phyloP scores from a whole-genome alignment of 2,329 filamentous ascomycete species.

The Lomentospora prolificans region DNA sequence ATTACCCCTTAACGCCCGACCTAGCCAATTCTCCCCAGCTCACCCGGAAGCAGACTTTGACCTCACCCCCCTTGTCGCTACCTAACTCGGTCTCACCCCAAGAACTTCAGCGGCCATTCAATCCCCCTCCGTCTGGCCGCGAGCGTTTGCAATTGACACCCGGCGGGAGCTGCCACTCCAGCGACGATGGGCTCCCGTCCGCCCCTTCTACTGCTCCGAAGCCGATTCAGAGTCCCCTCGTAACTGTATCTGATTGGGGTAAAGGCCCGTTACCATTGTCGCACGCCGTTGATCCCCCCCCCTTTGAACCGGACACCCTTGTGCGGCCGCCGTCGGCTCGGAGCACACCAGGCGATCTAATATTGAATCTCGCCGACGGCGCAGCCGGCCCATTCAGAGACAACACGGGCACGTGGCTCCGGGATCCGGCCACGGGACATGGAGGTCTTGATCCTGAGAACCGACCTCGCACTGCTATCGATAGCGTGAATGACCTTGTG shows the following conservation, averaged over 20 bases:
- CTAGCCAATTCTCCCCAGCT: slow-evolving; percentile 36
- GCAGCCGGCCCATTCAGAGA: slow-evolving; percentile 24
- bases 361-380: slow-evolving; percentile 17
- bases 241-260: slow-evolving; percentile 48
- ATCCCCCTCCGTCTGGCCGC: slow-evolving; percentile 18
- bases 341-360: slow-evolving; percentile 30
- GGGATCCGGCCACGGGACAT: slow-evolving; percentile 27
- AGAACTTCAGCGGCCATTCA: slow-evolving; percentile 30
- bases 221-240: slow-evolving; percentile 39
- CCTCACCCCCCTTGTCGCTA: slow-evolving; percentile 12
- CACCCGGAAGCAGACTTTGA: background rate
- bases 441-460: slow-evolving; percentile 36
- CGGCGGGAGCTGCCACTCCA: slow-evolving; percentile 38
- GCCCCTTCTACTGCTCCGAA: slow-evolving; percentile 23
- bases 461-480: slow-evolving; percentile 31
- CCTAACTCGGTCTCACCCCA: slow-evolving; percentile 30
- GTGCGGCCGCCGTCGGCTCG: slow-evolving; percentile 22
- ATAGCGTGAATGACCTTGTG: slow-evolving; percentile 39
- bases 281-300: slow-evolving; percentile 29
- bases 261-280: slow-evolving; percentile 26
- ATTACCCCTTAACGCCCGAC: slow-evolving; percentile 41
- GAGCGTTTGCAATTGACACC: slow-evolving; percentile 32
- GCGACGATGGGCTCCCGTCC: slow-evolving; percentile 36
- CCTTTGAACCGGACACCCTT: slow-evolving; percentile 19
- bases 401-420: slow-evolving; percentile 30